Evolutionary conservation across 2,329 filamentous ascomycete genomes (phyloP).

Genomic region (Elsinoe ampelina): DNA sequence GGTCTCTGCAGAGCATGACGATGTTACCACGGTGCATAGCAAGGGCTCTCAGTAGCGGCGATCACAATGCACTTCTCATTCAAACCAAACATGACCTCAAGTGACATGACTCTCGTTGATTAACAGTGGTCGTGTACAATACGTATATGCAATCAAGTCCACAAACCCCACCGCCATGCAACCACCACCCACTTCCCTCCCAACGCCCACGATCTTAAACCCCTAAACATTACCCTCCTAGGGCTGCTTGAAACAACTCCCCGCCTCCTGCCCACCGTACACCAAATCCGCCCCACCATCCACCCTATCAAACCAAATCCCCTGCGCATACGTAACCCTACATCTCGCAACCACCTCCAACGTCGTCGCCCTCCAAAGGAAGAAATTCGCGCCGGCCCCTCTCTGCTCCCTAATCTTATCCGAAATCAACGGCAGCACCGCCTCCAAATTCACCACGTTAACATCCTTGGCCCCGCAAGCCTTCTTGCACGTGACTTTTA

Average conservation of each 20-base stretch:
- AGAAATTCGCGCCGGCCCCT: conserved; percentile 3
- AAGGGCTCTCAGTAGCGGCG: neutral
- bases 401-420: neutral
- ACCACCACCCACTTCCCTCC: neutral
- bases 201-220: neutral
- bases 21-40: neutral
- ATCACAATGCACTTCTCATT: neutral
- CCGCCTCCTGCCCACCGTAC: neutral
- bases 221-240: neutral
- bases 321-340: conserved; percentile 2
- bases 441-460: neutral
- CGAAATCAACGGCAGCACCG: neutral
- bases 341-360: neutral
- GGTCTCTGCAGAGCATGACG: no score
- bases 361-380: neutral
- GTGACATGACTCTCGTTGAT: neutral
- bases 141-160: neutral
- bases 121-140: neutral
- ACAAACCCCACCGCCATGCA: neutral
- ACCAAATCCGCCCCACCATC: conserved; percentile 1
- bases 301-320: neutral
- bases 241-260: neutral
- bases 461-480: neutral
- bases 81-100: neutral
- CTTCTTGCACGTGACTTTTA: neutral